Base-by-base conservation (phyloP, 768 basidiomycete genomes). In the Amanita phalloides region DNA sequence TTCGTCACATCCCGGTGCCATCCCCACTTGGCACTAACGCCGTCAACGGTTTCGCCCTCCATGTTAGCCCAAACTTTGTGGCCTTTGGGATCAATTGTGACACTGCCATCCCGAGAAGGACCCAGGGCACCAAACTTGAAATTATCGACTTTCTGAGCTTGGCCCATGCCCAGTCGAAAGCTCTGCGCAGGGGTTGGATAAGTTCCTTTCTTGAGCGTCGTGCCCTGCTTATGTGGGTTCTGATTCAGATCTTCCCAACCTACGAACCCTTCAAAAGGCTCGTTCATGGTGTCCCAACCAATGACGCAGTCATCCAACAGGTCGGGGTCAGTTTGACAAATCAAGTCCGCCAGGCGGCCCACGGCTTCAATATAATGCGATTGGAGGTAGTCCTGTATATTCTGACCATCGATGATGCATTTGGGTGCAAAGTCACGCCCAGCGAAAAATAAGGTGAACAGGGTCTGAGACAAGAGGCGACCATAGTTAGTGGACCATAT, bases 221-320 rank as follows among this genome's bases (percentile, higher is more conserved):
- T 77, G 1, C 81, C 81, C 61, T 92, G 90, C 32, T 75, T 67
- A 13, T 67, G 68, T 0, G 91, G 86, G 41, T 84, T 80, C 10
- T 63, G 54, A 47, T 72, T 75, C 26, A 99, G 71, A 62, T 95
- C 81, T 0, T 74, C 70, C 66, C 85, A 85, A 2, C 73, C 74
- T 30, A 67, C 75, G 37, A 90, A 73, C 0, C 96, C 96, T 57
- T 94, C 89, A 35, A 81, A 82, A 0, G 96, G 95, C 65, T 99
- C 96, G 64, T 99, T 98, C 66, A 97, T 69, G 58, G 83, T 86
- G 63, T 99, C 96, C 96, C 95, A 98, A 0, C 96, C 96, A 45
- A 98, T 84, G 9, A 99, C 78, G 57, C 91, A 93, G 37, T 82
- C 81, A 28, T 98, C 93, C 20, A 89, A 63, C 35, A 97, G 65